Percentiles rank a stretch among this genome's conserved stretches.
Conservation (phyloP, 2,329 filamentous ascomycete species). For the Pseudogymnoascus verrucosus region DNA sequence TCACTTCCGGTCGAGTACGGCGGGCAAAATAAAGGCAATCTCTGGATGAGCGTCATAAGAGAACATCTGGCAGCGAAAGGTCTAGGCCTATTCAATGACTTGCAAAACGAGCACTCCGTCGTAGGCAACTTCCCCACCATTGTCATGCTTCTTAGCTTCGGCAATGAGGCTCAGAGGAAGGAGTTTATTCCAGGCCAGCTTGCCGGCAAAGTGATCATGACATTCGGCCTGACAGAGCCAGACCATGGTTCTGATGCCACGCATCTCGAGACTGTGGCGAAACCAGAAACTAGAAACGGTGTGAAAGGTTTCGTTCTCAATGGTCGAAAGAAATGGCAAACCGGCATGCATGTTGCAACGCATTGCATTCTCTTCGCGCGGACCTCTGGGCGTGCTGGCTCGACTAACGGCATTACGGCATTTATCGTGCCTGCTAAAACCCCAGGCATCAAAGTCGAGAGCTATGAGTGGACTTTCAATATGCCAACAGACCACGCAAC, state of each 20-base stretch:
- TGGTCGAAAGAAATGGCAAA: slow-evolving; percentile 58
- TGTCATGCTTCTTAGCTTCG: slow-evolving; percentile 55
- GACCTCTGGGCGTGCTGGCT: slow-evolving; percentile 45
- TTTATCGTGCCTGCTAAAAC: slow-evolving; percentile 49
- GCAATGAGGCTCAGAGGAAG: slow-evolving; percentile 43
- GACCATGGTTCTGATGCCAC: slow-evolving; percentile 56
- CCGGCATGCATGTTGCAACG: slow-evolving; percentile 52
- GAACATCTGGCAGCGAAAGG: slow-evolving; percentile 53
- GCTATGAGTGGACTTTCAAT: slow-evolving; percentile 58
- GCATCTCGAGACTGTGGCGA: slow-evolving; percentile 49
- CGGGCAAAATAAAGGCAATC: slow-evolving; percentile 42
- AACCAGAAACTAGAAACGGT: slow-evolving; percentile 35
- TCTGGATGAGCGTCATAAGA: slow-evolving; percentile 56
- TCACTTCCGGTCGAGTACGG: slow-evolving; percentile 48
- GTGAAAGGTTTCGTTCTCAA: slow-evolving; percentile 44
- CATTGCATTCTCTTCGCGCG: slow-evolving; percentile 56
- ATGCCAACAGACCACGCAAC: slow-evolving; percentile 61
- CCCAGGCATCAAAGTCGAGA: slow-evolving; percentile 44
- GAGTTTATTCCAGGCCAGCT: slow-evolving; percentile 46
- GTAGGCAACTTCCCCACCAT: slow-evolving; percentile 56
- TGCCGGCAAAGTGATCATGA: slow-evolving; percentile 45
- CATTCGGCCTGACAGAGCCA: slow-evolving; percentile 55
- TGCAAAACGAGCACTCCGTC: slow-evolving; percentile 56
- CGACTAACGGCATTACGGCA: slow-evolving; percentile 49
- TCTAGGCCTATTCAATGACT: slow-evolving; percentile 52